These are phyloP conservation scores for Salvia sclarea DNA, from an alignment of 305 asterid genomes.

Conservation along the genomic window DNA sequence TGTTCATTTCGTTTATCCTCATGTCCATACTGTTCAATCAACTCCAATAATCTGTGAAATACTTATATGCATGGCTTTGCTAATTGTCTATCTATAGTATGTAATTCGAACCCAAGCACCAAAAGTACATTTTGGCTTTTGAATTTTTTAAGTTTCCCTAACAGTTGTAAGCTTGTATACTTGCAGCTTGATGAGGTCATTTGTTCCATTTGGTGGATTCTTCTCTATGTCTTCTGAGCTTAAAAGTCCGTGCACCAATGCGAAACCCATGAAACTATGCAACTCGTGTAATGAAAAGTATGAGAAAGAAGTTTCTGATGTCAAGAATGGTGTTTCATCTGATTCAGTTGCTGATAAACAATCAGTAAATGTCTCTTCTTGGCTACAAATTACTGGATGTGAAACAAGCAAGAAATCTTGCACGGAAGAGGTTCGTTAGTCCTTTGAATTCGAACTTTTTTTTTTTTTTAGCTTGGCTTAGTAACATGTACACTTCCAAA, in stretches of 20 bases:
- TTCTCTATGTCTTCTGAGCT: slow-evolving; percentile 75
- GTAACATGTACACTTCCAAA: background rate
- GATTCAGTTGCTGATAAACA: slow-evolving; percentile 48
- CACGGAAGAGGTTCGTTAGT: slow-evolving; percentile 63
- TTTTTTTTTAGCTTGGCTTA: slow-evolving; percentile 14
- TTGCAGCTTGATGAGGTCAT: slow-evolving; percentile 93
- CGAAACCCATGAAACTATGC: slow-evolving; percentile 56
- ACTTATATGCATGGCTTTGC: slow-evolving; percentile 3
- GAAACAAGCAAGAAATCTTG: slow-evolving; percentile 51
- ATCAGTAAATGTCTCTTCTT: slow-evolving; percentile 53
- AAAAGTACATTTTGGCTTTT: slow-evolving; percentile 33
- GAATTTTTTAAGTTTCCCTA: slow-evolving; percentile 33
- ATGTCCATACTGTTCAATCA: background rate
- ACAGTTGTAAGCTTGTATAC: slow-evolving; percentile 42
- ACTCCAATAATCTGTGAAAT: background rate
- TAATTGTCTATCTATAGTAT: background rate
- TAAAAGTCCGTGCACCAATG: slow-evolving; percentile 40
- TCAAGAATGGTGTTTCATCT: slow-evolving; percentile 48
- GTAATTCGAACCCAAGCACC: slow-evolving; percentile 6
- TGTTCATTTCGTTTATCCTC: background rate
- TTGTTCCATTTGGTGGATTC: slow-evolving; percentile 95
- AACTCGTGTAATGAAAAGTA: slow-evolving; percentile 64
- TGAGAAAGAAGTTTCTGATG: slow-evolving; percentile 68
- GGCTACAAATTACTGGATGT: slow-evolving; percentile 61
- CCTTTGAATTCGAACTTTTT: slow-evolving; percentile 31